These are phyloP conservation scores for Cubamyces sp. DNA, from an alignment of 768 basidiomycete species.

Conservation along the genomic window DNA sequence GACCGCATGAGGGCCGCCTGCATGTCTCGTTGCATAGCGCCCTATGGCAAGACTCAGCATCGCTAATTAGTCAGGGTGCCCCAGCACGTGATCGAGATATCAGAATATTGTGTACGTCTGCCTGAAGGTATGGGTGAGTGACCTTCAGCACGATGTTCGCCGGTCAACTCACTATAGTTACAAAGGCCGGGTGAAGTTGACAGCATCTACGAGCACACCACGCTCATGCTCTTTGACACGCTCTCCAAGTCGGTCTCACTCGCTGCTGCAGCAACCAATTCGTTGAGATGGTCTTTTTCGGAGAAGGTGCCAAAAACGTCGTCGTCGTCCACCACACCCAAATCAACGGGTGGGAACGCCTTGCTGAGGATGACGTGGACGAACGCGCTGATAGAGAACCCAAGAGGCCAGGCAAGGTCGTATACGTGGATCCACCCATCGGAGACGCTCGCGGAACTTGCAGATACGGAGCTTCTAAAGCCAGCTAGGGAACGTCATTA, in stretches of 20 bases:
- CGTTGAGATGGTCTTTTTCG: not conserved
- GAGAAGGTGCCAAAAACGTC: slow-evolving; percentile 30
- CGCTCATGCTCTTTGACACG: not conserved
- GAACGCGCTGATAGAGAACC: slow-evolving; percentile 26
- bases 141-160: no score
- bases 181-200: no score
- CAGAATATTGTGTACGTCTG: no score
- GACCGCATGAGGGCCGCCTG: no score
- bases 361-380: slow-evolving; percentile 26
- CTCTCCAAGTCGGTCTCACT: not conserved
- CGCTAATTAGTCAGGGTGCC: not conserved
- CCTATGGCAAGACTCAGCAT: not conserved
- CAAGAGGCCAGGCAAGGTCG: slow-evolving; percentile 25
- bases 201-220: not conserved
- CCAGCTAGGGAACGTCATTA: slow-evolving; percentile 10
- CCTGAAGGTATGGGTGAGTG: no score
- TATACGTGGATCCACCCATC: slow-evolving; percentile 22
- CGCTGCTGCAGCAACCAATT: not conserved
- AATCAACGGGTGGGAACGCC: slow-evolving; percentile 25
- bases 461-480: slow-evolving; percentile 24
- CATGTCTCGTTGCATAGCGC: not conserved
- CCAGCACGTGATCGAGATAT: not conserved
- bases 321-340: slow-evolving; percentile 29
- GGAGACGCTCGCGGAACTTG: slow-evolving; percentile 3
- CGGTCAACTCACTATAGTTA: no score